Conservation (phyloP, 768 basidiomycete species). For the Amanita molliuscula region DNA sequence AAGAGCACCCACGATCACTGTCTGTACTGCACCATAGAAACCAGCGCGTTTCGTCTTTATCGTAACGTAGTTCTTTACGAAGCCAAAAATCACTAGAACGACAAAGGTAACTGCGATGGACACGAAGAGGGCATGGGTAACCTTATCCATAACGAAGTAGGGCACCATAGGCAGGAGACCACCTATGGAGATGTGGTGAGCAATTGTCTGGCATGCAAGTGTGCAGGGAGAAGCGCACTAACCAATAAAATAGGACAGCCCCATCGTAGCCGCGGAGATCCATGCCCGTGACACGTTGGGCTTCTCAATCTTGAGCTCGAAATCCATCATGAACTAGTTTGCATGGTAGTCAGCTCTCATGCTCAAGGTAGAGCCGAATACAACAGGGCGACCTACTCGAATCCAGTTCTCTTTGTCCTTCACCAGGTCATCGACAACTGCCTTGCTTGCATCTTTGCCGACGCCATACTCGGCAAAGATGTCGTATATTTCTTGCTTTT, state of each 20-base stretch:
- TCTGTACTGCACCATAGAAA: neutral
- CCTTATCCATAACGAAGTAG: neutral
- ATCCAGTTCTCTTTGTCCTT: neutral
- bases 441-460: neutral
- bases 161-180: neutral
- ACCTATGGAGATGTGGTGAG: neutral
- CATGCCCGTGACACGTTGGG: neutral
- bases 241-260: neutral
- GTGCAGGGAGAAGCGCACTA: neutral
- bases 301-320: neutral
- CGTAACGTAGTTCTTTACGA: neutral
- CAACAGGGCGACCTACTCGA: neutral
- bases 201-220: neutral
- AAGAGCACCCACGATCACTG: neutral
- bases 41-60: neutral
- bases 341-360: neutral
- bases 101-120: constrained; percentile 1
- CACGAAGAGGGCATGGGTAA: neutral
- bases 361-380: neutral
- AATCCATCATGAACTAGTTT: constrained; percentile 3
- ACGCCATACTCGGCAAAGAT: neutral
- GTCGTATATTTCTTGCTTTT: neutral
- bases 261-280: constrained; percentile 1
- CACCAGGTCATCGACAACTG: neutral
- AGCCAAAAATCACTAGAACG: neutral